Conservation (phyloP, 192 early-diverging fungal species). For the Obelidium mucronatum region DNA sequence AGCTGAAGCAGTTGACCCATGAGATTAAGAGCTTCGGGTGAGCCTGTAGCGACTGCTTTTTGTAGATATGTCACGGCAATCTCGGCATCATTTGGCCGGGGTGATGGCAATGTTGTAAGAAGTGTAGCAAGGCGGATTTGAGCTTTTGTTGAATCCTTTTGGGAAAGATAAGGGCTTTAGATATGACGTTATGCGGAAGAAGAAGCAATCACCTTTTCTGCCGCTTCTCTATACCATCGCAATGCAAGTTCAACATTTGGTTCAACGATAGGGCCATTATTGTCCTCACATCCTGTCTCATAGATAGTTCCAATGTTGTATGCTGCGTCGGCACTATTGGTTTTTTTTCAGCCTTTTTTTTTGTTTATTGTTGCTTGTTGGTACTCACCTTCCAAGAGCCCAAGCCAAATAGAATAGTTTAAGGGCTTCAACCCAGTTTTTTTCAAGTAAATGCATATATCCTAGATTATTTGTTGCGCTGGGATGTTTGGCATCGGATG, state of each 20-base stretch:
- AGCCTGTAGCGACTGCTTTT: constrained; percentile 42
- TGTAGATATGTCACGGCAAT: constrained; percentile 37
- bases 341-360: background rate
- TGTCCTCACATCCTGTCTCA: constrained; percentile 55
- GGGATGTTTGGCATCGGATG: constrained; percentile 50
- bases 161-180: background rate
- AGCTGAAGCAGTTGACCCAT: constrained; percentile 55
- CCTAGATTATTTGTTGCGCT: constrained; percentile 57
- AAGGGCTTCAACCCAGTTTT: constrained; percentile 50
- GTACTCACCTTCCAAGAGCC: constrained; percentile 47
- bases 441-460: constrained; percentile 51
- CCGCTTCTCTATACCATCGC: constrained; percentile 53
- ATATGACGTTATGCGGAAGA: background rate
- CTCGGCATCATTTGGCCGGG: constrained; percentile 35
- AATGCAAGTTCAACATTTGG: constrained; percentile 52
- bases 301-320: constrained; percentile 60
- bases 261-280: constrained; percentile 42
- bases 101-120: constrained; percentile 31
- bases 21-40: constrained; percentile 55
- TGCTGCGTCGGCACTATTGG: constrained; percentile 50
- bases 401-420: constrained; percentile 54
- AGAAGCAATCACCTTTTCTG: constrained; percentile 45
- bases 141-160: constrained; percentile 49
- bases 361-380: too few species aligned
- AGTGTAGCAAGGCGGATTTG: constrained; percentile 48